Evolutionary conservation across 257 asterid species (phyloP).

Genomic region (Verbascum thapsus): DNA sequence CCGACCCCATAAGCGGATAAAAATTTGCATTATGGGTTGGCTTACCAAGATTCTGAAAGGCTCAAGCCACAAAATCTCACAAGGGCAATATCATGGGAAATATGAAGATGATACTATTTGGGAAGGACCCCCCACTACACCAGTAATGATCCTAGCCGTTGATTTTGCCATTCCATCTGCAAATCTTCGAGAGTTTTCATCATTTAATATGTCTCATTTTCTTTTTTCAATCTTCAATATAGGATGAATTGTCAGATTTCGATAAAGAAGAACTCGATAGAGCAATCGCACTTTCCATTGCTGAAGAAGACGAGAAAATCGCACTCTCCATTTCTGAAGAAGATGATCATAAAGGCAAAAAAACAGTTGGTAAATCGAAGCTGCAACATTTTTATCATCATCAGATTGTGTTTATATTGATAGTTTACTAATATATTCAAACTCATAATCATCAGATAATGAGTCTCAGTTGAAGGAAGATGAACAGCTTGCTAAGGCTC

Average conservation of each 20-base stretch:
- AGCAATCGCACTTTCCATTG: conserved; percentile 88
- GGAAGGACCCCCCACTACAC: conserved; percentile 64
- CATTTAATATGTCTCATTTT: conserved; percentile 24
- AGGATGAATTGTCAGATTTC: conserved; percentile 81
- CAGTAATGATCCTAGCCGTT: conserved; percentile 42
- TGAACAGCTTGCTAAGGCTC: conserved; percentile 87
- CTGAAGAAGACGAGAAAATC: conserved; percentile 61
- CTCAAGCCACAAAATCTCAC: conserved; percentile 57
- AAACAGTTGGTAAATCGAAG: conserved; percentile 55
- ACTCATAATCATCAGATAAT: conserved; percentile 47
- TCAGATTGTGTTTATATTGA: background rate
- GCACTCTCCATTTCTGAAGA: conserved; percentile 82
- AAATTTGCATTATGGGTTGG: conserved; percentile 66
- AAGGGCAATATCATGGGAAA: conserved; percentile 79
- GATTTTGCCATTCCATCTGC: conserved; percentile 11
- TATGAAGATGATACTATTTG: conserved; percentile 58
- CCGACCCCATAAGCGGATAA: conserved; percentile 29
- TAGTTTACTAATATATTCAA: conserved; percentile 13
- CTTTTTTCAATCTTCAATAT: conserved; percentile 28
- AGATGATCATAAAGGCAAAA: conserved; percentile 78
- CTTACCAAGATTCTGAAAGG: conserved; percentile 81
- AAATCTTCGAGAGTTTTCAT: conserved; percentile 14
- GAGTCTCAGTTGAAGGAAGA: conserved; percentile 81
- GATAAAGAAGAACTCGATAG: conserved; percentile 84
- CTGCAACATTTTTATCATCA: too few species aligned